Conservation (phyloP, 2,329 filamentous ascomycete genomes). For the Colletotrichum horii region DNA sequence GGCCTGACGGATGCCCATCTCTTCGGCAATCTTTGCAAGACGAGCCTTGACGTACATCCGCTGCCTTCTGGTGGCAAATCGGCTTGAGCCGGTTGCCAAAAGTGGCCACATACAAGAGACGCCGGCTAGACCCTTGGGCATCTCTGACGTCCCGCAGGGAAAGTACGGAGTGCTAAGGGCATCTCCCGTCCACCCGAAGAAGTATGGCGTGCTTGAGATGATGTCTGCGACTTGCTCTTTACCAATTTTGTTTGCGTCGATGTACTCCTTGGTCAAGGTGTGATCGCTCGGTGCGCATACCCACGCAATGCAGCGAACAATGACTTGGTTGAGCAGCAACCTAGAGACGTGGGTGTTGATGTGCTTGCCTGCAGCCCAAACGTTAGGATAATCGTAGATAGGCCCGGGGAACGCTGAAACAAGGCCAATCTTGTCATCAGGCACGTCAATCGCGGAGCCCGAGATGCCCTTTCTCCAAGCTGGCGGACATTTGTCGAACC, state of each 20-base stretch:
- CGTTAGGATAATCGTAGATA: conserved; percentile 25
- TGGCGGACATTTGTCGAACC: conserved; percentile 25
- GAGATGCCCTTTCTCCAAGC: conserved; percentile 25
- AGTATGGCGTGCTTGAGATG: conserved; percentile 27
- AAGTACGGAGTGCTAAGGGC: conserved; percentile 25
- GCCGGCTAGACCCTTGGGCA: conserved; percentile 26
- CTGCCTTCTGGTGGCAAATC: conserved; percentile 24
- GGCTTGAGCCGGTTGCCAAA: conserved; percentile 25
- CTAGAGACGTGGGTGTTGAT: conserved; percentile 27
- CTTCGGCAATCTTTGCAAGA: conserved; percentile 23
- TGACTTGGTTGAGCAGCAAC: conserved; percentile 25
- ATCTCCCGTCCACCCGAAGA: conserved; percentile 27
- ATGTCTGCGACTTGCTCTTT: conserved; percentile 25
- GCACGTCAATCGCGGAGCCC: conserved; percentile 18
- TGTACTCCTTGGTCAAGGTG: conserved; percentile 25
- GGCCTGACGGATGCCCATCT: conserved; percentile 28
- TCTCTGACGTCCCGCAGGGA: conserved; percentile 27
- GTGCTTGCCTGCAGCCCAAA: conserved; percentile 29
- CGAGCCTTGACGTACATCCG: conserved; percentile 24
- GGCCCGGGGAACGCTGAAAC: conserved; percentile 24
- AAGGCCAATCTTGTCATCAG: conserved; percentile 19
- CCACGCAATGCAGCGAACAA: conserved; percentile 26
- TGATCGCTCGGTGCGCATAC: conserved; percentile 26
- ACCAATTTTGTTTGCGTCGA: conserved; percentile 23
- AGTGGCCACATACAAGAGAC: conserved; percentile 27